Base-by-base conservation (phyloP, 257 asterid genomes). In the Echium plantagineum region DNA sequence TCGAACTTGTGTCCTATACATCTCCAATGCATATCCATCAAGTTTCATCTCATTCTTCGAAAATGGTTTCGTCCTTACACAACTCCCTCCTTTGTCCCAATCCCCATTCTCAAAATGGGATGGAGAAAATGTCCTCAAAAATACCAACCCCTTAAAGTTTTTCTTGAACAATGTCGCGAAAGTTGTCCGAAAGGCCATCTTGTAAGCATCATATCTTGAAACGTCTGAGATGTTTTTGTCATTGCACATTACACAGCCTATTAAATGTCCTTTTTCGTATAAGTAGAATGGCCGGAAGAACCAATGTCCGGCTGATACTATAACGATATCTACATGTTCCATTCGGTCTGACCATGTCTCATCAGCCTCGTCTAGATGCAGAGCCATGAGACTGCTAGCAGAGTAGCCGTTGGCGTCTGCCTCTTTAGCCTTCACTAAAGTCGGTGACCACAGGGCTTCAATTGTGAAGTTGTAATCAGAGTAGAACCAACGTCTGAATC, bases 51-150 rank as follows among this genome's bases (percentile, higher is more conserved):
- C 89, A n/a, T 70, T 63, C 55, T 74, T 72, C 55, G 51, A 48
- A 7, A 58, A 74, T 0, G 89, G 94, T 22, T 61, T 71, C 52
- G 56, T 71, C 72, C 94, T 62, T 42, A 60, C 59, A 22, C 93
- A 84, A 6, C 77, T 60, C 8, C 88, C 93, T 62, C 93, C 93
- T 5, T 53, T 73, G 65, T 81, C 68, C 93, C 93, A 84, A n/a
- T 24, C 63, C 21, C 88, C 93, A 16, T 66, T 56, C 63, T 81
- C 89, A 68, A 77, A 84, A n/a, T n/a, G n/a, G n/a, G n/a, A n/a
- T n/a, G n/a, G n/a, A n/a, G n/a, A n/a, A n/a, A n/a, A n/a, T n/a
- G 93, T 78, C 20, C 93, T 78, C 49, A 84, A 31, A 53, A 79
- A 62, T 48, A 66, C 60, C 24, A 75, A 57, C 19, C 79, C 82